phyloP scores from a whole-genome alignment of 768 basidiomycete genomes.

The Tephrocybe sp. region DNA sequence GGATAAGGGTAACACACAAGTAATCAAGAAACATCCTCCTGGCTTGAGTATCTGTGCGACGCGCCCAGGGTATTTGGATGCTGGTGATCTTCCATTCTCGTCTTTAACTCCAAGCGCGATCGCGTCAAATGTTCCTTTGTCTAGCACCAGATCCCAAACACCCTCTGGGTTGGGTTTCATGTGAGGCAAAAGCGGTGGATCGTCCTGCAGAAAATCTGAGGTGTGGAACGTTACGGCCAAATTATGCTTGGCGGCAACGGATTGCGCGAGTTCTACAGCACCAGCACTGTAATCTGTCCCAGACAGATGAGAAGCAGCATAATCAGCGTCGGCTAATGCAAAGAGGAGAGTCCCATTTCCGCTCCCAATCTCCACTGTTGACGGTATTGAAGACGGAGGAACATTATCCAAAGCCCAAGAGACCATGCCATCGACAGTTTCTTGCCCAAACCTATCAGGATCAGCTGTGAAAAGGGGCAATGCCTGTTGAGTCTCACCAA shows the following conservation, averaged over 20 bases:
- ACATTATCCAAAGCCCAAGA: constrained; percentile 62
- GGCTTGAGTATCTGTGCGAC: constrained; percentile 56
- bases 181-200: constrained; percentile 34
- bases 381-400: constrained; percentile 44
- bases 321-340: constrained; percentile 66
- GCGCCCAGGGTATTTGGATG: constrained; percentile 56
- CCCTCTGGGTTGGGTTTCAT: constrained; percentile 20
- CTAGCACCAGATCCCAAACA: constrained; percentile 72
- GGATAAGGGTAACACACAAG: constrained; percentile 50
- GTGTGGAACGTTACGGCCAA: constrained; percentile 48
- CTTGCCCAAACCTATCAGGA: constrained; percentile 68
- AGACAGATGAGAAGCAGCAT: constrained; percentile 43
- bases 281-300: constrained; percentile 80
- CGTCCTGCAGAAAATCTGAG: constrained; percentile 65
- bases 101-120: constrained; percentile 71
- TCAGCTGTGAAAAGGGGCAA: background rate
- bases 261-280: constrained; percentile 60
- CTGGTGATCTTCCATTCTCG: constrained; percentile 47
- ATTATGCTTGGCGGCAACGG: constrained; percentile 49
- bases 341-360: constrained; percentile 80
- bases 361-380: constrained; percentile 72
- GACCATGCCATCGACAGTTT: constrained; percentile 76
- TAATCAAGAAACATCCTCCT: constrained; percentile 73
- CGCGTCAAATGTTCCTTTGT: constrained; percentile 90
- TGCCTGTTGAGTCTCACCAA: constrained; percentile 49